Conservation (phyloP, 768 basidiomycete species). For the Russula sp. region DNA sequence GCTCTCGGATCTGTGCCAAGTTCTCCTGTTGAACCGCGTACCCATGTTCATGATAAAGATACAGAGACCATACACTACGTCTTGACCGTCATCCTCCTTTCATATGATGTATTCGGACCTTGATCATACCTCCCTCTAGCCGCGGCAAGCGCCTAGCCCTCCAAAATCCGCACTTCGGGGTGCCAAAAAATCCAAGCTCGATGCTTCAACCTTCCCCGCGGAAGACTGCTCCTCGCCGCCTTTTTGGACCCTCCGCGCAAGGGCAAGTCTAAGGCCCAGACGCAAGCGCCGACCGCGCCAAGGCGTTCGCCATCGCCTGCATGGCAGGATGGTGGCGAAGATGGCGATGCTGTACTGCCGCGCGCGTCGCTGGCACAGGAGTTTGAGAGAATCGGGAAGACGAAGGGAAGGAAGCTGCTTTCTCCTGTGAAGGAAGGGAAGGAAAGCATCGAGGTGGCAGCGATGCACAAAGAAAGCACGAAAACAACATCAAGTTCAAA, state of each 20-base stretch:
- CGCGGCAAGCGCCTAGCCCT: conserved; percentile 10
- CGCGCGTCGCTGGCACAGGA: conserved; percentile 19
- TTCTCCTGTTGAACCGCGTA: conserved; percentile 21
- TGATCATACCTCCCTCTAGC: no score
- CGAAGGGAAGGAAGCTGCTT: conserved; percentile 1
- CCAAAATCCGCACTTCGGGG: conserved; percentile 23
- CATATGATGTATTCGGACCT: no score
- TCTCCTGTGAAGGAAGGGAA: conserved; percentile 5
- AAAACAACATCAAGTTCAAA: not conserved
- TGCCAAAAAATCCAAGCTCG: conserved; percentile 12
- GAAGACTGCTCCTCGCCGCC: conserved; percentile 23
- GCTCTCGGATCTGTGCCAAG: conserved; percentile 19
- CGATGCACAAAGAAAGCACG: not conserved
- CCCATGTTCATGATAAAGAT: conserved; percentile 6
- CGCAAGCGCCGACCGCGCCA: not conserved
- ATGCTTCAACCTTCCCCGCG: conserved; percentile 18
- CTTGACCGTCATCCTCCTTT: not conserved
- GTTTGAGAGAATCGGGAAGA: conserved; percentile 17
- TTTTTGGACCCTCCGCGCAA: conserved; percentile 15
- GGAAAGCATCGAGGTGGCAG: not conserved
- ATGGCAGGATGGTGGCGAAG: conserved; percentile 12
- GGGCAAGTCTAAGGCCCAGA: not conserved
- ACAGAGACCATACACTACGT: conserved; percentile 23
- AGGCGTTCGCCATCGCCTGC: conserved; percentile 16
- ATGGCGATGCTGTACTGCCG: not conserved